Conservation (phyloP, 2,329 filamentous ascomycete genomes). For the Erysiphe neolycopersici region DNA sequence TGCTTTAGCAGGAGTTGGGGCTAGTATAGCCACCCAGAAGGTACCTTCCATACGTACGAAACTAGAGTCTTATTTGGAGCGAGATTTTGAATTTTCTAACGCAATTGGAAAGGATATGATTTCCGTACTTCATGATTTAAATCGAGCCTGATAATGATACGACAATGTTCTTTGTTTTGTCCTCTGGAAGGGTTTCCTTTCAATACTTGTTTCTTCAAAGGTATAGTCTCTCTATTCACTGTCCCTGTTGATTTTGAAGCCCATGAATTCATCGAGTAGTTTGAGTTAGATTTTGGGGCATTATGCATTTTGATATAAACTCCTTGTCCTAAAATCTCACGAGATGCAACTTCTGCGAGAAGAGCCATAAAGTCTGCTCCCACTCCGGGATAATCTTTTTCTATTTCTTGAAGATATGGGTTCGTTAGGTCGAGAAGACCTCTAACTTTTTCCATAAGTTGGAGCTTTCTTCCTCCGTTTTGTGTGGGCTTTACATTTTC, state of each 20-base stretch:
- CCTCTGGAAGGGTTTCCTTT: neutral
- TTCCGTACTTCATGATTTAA: neutral
- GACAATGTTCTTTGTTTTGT: neutral
- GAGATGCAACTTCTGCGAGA: too few species aligned
- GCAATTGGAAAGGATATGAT: neutral
- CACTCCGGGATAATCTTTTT: neutral
- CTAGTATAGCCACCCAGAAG: neutral
- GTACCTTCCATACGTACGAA: neutral
- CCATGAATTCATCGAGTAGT: neutral
- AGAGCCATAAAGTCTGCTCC: too few species aligned
- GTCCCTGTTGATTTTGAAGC: neutral
- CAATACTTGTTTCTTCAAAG: neutral
- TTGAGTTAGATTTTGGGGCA: too few species aligned
- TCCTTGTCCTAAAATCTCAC: too few species aligned
- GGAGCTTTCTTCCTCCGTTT: neutral
- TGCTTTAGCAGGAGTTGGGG: neutral
- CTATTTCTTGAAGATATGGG: neutral
- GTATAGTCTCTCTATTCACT: neutral
- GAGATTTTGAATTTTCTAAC: neutral
- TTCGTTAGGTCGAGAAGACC: neutral
- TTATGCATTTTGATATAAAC: too few species aligned
- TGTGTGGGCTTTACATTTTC: neutral
- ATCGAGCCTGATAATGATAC: neutral
- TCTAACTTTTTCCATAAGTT: neutral
- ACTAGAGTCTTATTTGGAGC: neutral